Base-by-base conservation (phyloP, 768 basidiomycete species). In the Termitomyces eurrhizus region DNA sequence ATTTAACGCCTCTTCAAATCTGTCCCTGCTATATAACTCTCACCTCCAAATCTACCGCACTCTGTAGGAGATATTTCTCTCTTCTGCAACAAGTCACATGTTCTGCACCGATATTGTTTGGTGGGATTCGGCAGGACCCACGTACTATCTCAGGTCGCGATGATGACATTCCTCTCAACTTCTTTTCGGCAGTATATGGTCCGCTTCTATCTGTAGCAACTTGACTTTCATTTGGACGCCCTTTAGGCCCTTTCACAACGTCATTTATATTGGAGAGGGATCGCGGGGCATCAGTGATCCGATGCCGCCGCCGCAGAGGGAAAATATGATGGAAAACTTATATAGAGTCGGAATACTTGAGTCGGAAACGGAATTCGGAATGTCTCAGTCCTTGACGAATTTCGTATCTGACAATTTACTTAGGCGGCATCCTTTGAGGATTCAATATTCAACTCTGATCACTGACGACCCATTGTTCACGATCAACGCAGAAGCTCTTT, bases 41-140 rank as follows among this genome's bases (percentile, higher is more conserved):
- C 73, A 73, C 16, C 59, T 75, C 35, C 36, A 62, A 6, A 73
- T 75, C 36, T 75, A 68, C 60, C 64, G 60, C 51, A 73, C 73
- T 37, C 69, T 71, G 72, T 71, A 5, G 29, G 65, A 33, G 12
- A 16, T 11, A 21, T 0, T 29, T 39, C 3, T 58, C 6, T 56
- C 11, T 41, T 41, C 16, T 18, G 16, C 53, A 54, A 42, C 36
- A 42, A 54, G 24, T 5, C 32, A 11, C 5, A n/a, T 16, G 6
- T 53, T 12, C 26, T 39, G 18, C 5, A n/a, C 29, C 21, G 48
- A 37, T 50, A 69, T 68, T 56, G 73, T 76, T 66, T 76, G 73
- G 73, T 76, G 73, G 73, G 74, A 75, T 60, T 73, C 74, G 45
- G 74, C 74, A 29, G 74, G 75, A 33, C 74, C 75, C 7, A 76